Base-by-base conservation (phyloP, 2,329 filamentous ascomycete species). In the Colletotrichum zoysiae region DNA sequence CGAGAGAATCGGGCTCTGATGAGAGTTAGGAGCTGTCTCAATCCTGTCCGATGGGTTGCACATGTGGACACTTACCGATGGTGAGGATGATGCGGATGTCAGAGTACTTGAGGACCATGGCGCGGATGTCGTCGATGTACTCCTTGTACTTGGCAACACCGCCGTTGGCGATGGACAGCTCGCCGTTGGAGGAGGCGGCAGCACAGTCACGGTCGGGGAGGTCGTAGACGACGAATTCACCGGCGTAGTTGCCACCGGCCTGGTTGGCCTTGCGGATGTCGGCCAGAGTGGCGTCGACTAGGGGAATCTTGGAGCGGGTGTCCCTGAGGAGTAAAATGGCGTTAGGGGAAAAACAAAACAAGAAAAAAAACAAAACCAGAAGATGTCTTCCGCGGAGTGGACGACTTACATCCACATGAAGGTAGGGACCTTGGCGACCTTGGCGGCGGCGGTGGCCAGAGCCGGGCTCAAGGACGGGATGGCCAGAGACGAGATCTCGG, bases 381-480 rank as follows among this genome's bases (percentile, higher is more conserved):
- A 30, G 4, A 14, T 18, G 18, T 33, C 38, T 8, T n/a, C 3
- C 20, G 20, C 1, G 18, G 12, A 14, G 5, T 55, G 63, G 65
- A 40, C 61, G 60, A 79, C 82, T 80, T 76, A 87, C 82, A 86
- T 79, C 86, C 85, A 88, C 79, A 85, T 84, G 78, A 87, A 88
- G 60, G 83, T 85, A 35, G 86, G 85, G 1, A 88, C 85, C 71
- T 86, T 81, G 67, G 85, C 87, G 46, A 87, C 86, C 59, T 83
- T 84, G 26, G 84, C 83, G 7, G 86, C 86, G 73, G 84, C 86
- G 23, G 87, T 85, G 18, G 85, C 85, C 77, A 87, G 81, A 33
- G 88, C 83, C 5, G 86, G 85, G 12, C 87, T 87, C 71, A 93
- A 80, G 20, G 87, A 88, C 11, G 91, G 91, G 26, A 93, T 86